phyloP scores from a whole-genome alignment of 345 rosid species.

The Populus pruinosa region DNA sequence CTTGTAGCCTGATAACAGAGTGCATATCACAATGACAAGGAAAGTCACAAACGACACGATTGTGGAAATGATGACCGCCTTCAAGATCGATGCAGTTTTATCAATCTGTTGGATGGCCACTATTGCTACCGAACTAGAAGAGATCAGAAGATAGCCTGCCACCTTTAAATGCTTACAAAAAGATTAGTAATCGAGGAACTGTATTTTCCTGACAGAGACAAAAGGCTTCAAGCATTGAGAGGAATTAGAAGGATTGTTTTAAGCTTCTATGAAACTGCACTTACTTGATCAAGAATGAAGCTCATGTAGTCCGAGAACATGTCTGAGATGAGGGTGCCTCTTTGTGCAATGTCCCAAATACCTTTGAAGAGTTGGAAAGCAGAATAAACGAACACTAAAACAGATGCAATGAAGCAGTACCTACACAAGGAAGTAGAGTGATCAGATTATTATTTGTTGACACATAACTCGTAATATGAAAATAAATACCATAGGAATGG shows the following conservation, averaged over 20 bases:
- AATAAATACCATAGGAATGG: not conserved
- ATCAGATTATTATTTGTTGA: not conserved
- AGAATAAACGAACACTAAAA: conserved; percentile 49
- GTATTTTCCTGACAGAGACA: not conserved
- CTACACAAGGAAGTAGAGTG: conserved; percentile 26
- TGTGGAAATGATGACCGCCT: conserved; percentile 38
- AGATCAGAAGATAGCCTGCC: conserved; percentile 60
- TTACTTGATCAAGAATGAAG: conserved; percentile 68
- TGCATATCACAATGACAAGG: conserved; percentile 37
- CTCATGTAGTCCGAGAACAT: conserved; percentile 54
- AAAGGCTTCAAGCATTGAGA: not conserved
- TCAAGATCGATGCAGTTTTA: conserved; percentile 36
- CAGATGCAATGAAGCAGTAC: conserved; percentile 56
- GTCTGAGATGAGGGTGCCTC: conserved; percentile 64
- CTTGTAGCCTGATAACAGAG: conserved; percentile 65
- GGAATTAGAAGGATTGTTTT: not conserved
- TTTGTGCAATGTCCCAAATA: conserved; percentile 55
- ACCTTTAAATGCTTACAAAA: conserved; percentile 23
- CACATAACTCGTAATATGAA: not conserved
- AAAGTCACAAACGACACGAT: conserved; percentile 50
- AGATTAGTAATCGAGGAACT: conserved; percentile 5
- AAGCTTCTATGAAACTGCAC: not conserved
- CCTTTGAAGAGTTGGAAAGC: conserved; percentile 71
- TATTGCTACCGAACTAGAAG: conserved; percentile 57
- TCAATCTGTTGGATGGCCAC: conserved; percentile 32